A percentile compares a stretch with the other conserved stretches of the same genome.
Conservation (phyloP, 306 rosid species). For the Crataegus laevigata region DNA sequence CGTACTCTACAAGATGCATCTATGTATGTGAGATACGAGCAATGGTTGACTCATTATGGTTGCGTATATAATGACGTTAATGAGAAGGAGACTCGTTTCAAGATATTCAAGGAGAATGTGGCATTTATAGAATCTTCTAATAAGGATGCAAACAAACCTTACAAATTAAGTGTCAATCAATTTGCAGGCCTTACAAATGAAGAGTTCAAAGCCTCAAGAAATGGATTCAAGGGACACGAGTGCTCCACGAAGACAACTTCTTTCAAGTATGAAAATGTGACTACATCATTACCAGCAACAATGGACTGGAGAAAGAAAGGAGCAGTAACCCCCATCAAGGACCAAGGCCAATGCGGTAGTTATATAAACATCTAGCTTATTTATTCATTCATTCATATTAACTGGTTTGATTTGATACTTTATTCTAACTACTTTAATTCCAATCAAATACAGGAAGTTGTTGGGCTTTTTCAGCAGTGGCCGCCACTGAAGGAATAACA, state of each 20-base stretch:
- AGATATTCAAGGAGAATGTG: slow-evolving; percentile 27
- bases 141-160: slow-evolving; percentile 19
- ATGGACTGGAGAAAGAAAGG: slow-evolving; percentile 34
- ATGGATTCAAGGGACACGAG: slow-evolving; percentile 39
- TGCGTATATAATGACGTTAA: slow-evolving; percentile 8
- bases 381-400: neutral
- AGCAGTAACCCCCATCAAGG: slow-evolving; percentile 35
- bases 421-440: neutral
- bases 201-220: slow-evolving; percentile 31
- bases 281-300: slow-evolving; percentile 4
- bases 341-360: slow-evolving; percentile 33
- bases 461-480: slow-evolving; percentile 42
- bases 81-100: slow-evolving; percentile 26
- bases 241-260: slow-evolving; percentile 27
- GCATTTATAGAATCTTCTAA: slow-evolving; percentile 24
- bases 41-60: slow-evolving; percentile 31
- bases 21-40: slow-evolving; percentile 21
- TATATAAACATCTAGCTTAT: neutral
- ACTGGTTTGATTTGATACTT: neutral
- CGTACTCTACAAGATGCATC: slow-evolving; percentile 25
- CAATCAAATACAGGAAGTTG: slow-evolving; percentile 18
- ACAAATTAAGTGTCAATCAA: slow-evolving; percentile 17
- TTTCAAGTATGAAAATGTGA: slow-evolving; percentile 30
- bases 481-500: slow-evolving; percentile 34
- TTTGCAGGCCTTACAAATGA: slow-evolving; percentile 21